Evolutionary conservation across 78 protist species (phyloP), one percentile per base, ranked within the genome.

Genomic region (Trichosphaerium sp.): DNA sequence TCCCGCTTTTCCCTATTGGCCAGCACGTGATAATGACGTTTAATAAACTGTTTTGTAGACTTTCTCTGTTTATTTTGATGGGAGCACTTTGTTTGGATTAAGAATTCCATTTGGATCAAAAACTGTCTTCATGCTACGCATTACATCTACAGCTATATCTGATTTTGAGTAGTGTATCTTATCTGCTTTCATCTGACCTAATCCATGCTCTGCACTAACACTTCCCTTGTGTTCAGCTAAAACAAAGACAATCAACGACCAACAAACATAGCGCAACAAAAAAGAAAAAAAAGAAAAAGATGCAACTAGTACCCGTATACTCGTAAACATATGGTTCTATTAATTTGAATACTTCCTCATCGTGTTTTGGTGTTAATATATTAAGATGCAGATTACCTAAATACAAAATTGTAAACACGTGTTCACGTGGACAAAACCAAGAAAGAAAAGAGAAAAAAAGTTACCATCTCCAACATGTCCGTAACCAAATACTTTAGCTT

Each of bases 381-480:
- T 90, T 90, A 35, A 90, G 66, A 57, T 90, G 95, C 32, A 90
- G 65, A 79, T 90, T 90, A 59, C 82, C 60, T 55, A 60, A 29
- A 4, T 42, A 29, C 39, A 35, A 42, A 38, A 32, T 5, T 38
- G 63, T 5, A 4, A 21, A 5, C 34, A 15, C 7, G 8, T 4
- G 55, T 3, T 26, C 65, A 61, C 25, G 4, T 38, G 7, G 23
- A 1, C 15, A 3, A 1, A 1, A 34, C 14, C 29, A n/a, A n/a
- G n/a, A n/a, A 23, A 31, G 3, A 11, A 1, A 1, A 35, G 14
- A 2, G 29, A 1, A 49, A 39, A 38, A 1, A 5, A 7, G 59
- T 1, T 12, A 39, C 83, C 90, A 65, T 90, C 95, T 44, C 95
- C 95, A 8, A 90, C 71, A 58, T 90, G 95, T 1, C 95, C 95